Percentiles rank a stretch among this genome's conserved stretches.
Evolutionary conservation across 2,329 filamentous ascomycete species (phyloP).

Genomic region (Colletotrichum sp.): DNA sequence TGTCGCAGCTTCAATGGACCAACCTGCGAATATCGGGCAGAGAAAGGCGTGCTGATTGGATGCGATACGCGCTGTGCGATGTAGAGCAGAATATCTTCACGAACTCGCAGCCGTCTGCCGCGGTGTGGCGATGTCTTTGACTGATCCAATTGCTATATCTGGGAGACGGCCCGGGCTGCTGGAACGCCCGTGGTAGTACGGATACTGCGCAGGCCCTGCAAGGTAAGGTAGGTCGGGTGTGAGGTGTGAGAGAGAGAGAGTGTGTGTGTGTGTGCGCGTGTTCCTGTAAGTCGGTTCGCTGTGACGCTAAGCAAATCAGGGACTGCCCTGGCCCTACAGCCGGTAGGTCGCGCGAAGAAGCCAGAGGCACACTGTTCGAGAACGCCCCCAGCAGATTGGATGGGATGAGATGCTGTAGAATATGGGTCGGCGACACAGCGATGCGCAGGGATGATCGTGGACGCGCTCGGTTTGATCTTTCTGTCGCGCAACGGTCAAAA

Average conservation of each 20-base stretch:
- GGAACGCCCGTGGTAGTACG: background rate
- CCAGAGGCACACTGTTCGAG: background rate
- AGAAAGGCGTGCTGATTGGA: conserved; percentile 8
- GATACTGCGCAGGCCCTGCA: background rate
- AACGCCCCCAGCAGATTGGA: conserved; percentile 10
- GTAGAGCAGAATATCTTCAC: background rate
- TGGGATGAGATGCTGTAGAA: conserved; percentile 12
- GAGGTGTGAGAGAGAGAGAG: background rate
- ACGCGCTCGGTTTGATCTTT: background rate
- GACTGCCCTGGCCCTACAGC: background rate
- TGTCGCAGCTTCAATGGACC: background rate
- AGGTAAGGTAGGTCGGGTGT: background rate
- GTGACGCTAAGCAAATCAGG: background rate
- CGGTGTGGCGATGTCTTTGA: background rate
- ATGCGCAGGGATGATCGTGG: conserved; percentile 6
- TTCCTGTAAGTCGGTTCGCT: background rate
- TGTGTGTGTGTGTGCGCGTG: background rate
- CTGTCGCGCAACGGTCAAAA: conserved; percentile 5
- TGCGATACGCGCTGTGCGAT: conserved; percentile 16
- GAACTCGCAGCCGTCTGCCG: background rate
- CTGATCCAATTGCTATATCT: background rate
- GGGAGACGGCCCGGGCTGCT: conserved; percentile 10
- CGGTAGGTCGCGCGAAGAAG: background rate
- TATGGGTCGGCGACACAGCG: background rate
- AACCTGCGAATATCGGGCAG: background rate